phyloP scores from a whole-genome alignment of 2,329 filamentous ascomycete species.

The Monosporascus sp. region DNA sequence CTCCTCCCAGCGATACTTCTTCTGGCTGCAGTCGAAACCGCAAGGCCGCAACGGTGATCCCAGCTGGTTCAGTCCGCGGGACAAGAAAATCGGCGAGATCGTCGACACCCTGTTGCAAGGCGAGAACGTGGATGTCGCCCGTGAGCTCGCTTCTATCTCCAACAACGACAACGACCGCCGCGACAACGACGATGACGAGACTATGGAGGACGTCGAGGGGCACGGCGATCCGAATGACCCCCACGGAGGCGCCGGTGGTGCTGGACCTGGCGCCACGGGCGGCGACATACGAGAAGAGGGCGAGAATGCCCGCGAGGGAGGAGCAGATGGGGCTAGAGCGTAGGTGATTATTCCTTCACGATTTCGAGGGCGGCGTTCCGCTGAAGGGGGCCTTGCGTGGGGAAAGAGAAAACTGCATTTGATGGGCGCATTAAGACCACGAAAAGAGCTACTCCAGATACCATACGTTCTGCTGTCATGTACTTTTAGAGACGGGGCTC shows the following conservation, averaged over 20 bases:
- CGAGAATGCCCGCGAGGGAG: slow-evolving; percentile 80
- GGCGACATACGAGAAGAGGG: slow-evolving; percentile 91
- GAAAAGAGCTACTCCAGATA: slow-evolving; percentile 7
- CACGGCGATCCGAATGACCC: slow-evolving; percentile 54
- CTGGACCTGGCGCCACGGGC: slow-evolving; percentile 80
- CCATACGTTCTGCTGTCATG: slow-evolving; percentile 12
- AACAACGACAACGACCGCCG: slow-evolving; percentile 41
- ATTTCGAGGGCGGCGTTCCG: slow-evolving; percentile 21
- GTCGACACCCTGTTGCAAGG: slow-evolving; percentile 82
- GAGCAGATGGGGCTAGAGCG: slow-evolving; percentile 97
- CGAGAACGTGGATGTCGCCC: slow-evolving; percentile 75
- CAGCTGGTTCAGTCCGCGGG: slow-evolving; percentile 76
- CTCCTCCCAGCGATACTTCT: slow-evolving; percentile 84
- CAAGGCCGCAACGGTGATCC: slow-evolving; percentile 65
- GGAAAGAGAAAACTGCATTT: slow-evolving; percentile 13
- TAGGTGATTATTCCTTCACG: slow-evolving; percentile 63
- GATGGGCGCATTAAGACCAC: slow-evolving; percentile 8
- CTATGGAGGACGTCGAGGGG: slow-evolving; percentile 72
- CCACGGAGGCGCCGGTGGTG: slow-evolving; percentile 65
- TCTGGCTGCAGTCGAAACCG: slow-evolving; percentile 92
- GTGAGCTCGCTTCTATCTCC: slow-evolving; percentile 62
- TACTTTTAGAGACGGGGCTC: slow-evolving; percentile 23
- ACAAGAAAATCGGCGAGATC: slow-evolving; percentile 81
- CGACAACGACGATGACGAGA: slow-evolving; percentile 65
- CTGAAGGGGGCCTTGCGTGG: slow-evolving; percentile 5